phyloP scores from a whole-genome alignment of 148 eudicot genomes.

The Rhododendron ovatum region DNA sequence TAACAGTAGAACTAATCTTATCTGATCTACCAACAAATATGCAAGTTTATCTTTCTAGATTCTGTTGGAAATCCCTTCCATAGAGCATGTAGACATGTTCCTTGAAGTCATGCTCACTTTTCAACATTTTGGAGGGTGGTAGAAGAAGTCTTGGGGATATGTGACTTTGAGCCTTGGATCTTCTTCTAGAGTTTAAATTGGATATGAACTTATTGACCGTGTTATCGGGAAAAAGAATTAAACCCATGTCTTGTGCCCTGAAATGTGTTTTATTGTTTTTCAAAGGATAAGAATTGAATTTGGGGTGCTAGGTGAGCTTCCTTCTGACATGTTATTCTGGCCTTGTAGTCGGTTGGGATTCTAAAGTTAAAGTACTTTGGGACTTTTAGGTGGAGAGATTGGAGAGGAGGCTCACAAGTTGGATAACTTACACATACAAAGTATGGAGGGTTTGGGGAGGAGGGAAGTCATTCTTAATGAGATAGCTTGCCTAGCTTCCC shows the following conservation, averaged over 20 bases:
- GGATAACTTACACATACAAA: neutral
- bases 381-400: neutral
- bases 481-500: neutral
- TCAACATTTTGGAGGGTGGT: neutral
- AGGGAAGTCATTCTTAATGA: neutral
- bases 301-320: neutral
- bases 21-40: neutral
- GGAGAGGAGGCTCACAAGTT: neutral
- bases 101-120: neutral
- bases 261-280: neutral
- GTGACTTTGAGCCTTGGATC: neutral
- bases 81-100: neutral
- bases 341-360: neutral
- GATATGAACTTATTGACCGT: neutral
- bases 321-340: neutral
- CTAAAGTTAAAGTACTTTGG: neutral
- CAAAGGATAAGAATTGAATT: neutral
- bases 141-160: neutral
- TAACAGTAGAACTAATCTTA: neutral
- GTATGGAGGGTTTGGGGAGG: no score
- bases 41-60: neutral
- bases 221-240: neutral
- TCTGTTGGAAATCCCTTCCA: neutral
- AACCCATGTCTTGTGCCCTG: neutral
- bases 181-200: constrained; percentile 2